Conservation (phyloP, 2,329 filamentous ascomycete species). For the Lithohypha guttulata region DNA sequence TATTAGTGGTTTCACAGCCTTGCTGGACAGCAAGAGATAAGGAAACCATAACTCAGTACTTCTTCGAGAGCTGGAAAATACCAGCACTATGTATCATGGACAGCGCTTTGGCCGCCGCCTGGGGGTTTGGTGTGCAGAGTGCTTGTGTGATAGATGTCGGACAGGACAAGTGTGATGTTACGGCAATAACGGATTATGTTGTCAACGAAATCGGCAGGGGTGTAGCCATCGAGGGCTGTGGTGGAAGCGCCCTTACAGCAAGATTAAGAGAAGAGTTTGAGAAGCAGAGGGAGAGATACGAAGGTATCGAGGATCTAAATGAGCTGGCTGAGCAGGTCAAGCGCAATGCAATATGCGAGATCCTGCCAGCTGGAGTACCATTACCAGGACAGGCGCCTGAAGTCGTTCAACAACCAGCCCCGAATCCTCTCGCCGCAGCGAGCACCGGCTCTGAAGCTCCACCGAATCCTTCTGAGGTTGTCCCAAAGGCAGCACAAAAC, state of each 20-base stretch:
- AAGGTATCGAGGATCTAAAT: conserved; percentile 24
- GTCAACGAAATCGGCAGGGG: conserved; percentile 59
- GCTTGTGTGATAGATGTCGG: conserved; percentile 88
- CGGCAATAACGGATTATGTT: conserved; percentile 73
- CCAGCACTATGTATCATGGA: conserved; percentile 87
- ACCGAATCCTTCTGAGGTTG: conserved; percentile 30
- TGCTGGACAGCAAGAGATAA: conserved; percentile 82
- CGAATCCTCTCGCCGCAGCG: conserved; percentile 46
- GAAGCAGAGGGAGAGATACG: conserved; percentile 40
- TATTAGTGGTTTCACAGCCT: conserved; percentile 80
- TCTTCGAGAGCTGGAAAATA: conserved; percentile 95
- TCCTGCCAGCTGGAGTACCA: conserved; percentile 44
- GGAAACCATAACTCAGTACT: conserved; percentile 80
- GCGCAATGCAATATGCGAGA: conserved; percentile 51
- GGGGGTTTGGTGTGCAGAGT: conserved; percentile 69
- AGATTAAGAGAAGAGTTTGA: conserved; percentile 57
- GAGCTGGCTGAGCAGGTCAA: conserved; percentile 59
- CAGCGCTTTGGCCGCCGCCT: conserved; percentile 68
- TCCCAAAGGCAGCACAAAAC: conserved; percentile 43
- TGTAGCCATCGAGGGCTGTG: conserved; percentile 54
- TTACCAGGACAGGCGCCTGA: conserved; percentile 36
- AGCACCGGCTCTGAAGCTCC: conserved; percentile 43
- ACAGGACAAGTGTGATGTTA: conserved; percentile 83
- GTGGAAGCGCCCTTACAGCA: conserved; percentile 77
- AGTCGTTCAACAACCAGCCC: conserved; percentile 23